Base-by-base conservation (phyloP, 257 asterid genomes). In the Primulina eburnea region DNA sequence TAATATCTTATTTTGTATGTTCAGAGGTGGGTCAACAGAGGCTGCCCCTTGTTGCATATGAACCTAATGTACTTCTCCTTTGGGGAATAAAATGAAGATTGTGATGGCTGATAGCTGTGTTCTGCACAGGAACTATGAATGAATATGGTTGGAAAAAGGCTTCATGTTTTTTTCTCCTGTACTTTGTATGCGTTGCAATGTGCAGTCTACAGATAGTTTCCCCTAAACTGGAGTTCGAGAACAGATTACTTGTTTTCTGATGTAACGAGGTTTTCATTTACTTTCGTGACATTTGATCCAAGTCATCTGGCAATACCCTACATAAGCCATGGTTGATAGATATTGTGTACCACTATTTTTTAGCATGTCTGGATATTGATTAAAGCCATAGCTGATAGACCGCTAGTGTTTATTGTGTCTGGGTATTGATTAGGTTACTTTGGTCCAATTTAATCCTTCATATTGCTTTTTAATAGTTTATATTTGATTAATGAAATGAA, bases 341-440 rank as follows among this genome's bases (percentile, higher is more conserved):
- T 40, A 8, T 2, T 40, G 52, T 38, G 16, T 10, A 40, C 16
- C 52, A 40, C 17, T 11, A 9, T 9, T 40, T 16, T 11, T 9
- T 40, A 40, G 52, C 52, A 40, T 40, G 52, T 11, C 52, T 40
- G 52, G 52, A 40, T 40, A 40, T 40, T 11, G 52, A 40, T 40
- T 40, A 11, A 40, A 40, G 52, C 11, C 17, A 8, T 40, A 14
- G 52, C 5, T 40, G 52, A 40, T 11, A 11, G 5, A 40, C 52
- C 10, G 7, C 16, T 9, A 2, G 52, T 40, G 52, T 73, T 78
- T 79, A 66, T 76, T 74, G 69, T 74, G 70, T 77, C 64, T 76
- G 71, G 81, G 80, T 68, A 35, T 72, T 67, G 55, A 73, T 84
- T 74, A 80, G 77, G 78, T 84, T 83, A 72, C 76, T 73, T 56